Conservation (phyloP, 352 stramenopile genomes). For the Phytophthora pseudosyringae region DNA sequence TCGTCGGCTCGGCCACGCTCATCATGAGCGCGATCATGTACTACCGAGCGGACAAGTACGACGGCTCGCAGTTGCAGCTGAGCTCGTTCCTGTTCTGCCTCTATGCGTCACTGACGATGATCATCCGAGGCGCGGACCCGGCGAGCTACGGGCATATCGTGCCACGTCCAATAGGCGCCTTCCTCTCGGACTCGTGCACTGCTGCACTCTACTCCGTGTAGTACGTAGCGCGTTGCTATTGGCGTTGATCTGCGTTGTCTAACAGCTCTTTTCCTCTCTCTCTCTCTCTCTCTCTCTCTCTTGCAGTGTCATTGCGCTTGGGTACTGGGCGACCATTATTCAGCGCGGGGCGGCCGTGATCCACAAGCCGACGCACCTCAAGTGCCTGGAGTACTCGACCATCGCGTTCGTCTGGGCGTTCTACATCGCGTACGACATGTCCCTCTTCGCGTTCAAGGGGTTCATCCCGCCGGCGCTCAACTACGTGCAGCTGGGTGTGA, state of each 20-base stretch:
- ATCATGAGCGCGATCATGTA: constrained; percentile 53
- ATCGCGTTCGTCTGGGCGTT: constrained; percentile 48
- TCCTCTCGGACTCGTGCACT: constrained; percentile 67
- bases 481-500: constrained; percentile 37
- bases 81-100: constrained; percentile 57
- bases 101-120: constrained; percentile 57
- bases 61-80: constrained; percentile 55
- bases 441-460: constrained; percentile 42
- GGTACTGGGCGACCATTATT: constrained; percentile 68
- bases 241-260: neutral
- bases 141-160: constrained; percentile 56
- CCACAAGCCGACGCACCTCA: constrained; percentile 35
- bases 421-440: constrained; percentile 40
- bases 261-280: neutral
- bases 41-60: constrained; percentile 40
- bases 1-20: constrained; percentile 43
- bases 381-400: constrained; percentile 34
- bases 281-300: neutral
- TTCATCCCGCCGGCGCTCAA: constrained; percentile 36
- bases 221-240: constrained; percentile 32
- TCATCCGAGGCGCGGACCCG: constrained; percentile 62
- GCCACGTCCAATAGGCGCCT: constrained; percentile 44
- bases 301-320: constrained; percentile 54
- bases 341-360: constrained; percentile 46
- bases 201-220: constrained; percentile 66